A percentile compares a stretch with the other conserved stretches of the same genome.
Conservation (phyloP, 805 yeast genomes). For the Candida xiaguanensis region DNA sequence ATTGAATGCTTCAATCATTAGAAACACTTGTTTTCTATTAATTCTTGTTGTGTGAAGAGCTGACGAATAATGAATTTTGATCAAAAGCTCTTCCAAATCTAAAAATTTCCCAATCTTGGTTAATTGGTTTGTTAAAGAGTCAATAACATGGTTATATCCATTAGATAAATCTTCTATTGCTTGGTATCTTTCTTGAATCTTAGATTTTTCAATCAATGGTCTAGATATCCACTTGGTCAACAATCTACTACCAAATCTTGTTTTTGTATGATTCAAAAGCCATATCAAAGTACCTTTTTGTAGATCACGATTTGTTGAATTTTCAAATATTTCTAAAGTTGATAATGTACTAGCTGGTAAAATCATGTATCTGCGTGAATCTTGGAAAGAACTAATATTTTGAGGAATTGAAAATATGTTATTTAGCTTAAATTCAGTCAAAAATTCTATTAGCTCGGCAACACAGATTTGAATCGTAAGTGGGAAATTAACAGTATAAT, state of each 20-base stretch:
- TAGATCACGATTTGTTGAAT: slow-evolving; percentile 49
- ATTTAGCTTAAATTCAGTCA: slow-evolving; percentile 61
- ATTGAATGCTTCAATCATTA: slow-evolving; percentile 26
- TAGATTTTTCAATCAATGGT: slow-evolving; percentile 57
- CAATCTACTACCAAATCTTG: slow-evolving; percentile 69
- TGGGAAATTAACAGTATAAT: slow-evolving; percentile 20
- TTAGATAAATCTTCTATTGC: slow-evolving; percentile 42
- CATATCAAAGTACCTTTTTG: slow-evolving; percentile 71
- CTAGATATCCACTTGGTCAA: slow-evolving; percentile 68
- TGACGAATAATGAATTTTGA: slow-evolving; percentile 38
- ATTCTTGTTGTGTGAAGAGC: slow-evolving; percentile 18
- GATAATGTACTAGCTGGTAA: slow-evolving; percentile 63
- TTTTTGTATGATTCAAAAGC: slow-evolving; percentile 76
- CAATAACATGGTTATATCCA: slow-evolving; percentile 30
- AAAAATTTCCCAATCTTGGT: slow-evolving; percentile 22
- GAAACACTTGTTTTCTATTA: slow-evolving; percentile 28
- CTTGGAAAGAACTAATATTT: slow-evolving; percentile 51
- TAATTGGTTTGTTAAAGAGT: slow-evolving; percentile 24
- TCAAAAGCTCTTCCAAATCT: slow-evolving; percentile 34
- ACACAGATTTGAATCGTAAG: slow-evolving; percentile 33
- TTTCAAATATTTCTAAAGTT: slow-evolving; percentile 71
- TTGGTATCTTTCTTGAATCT: slow-evolving; percentile 57
- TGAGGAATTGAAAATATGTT: slow-evolving; percentile 49
- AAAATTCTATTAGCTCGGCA: slow-evolving; percentile 46
- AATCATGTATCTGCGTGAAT: slow-evolving; percentile 47